phyloP scores from a whole-genome alignment of 1,284 basidiomycete species.

The Thecaphora thlaspeos region DNA sequence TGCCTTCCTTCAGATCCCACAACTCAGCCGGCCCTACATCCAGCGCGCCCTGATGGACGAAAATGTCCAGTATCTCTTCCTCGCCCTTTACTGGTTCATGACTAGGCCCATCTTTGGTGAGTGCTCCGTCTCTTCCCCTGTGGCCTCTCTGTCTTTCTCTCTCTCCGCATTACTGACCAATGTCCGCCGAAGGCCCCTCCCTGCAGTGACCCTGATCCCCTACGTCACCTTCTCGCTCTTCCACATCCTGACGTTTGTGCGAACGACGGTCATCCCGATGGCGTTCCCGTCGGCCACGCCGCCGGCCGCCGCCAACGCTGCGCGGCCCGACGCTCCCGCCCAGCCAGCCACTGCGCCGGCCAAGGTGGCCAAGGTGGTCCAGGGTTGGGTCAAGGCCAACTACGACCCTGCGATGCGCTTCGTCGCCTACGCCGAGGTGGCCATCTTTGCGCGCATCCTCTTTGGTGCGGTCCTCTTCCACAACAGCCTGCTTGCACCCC shows the following conservation, averaged over 20 bases:
- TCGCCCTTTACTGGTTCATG: slow-evolving; percentile 58
- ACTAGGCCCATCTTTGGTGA: slow-evolving; percentile 54
- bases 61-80: slow-evolving; percentile 57
- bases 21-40: slow-evolving; percentile 53
- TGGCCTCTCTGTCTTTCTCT: too few species aligned
- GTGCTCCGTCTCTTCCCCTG: too few species aligned
- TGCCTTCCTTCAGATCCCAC: slow-evolving; percentile 45
- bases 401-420: slow-evolving; percentile 59
- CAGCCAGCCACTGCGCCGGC: slow-evolving; percentile 32
- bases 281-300: slow-evolving; percentile 34
- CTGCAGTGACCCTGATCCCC: slow-evolving; percentile 54
- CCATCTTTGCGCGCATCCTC: slow-evolving; percentile 54
- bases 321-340: slow-evolving; percentile 6
- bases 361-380: slow-evolving; percentile 51
- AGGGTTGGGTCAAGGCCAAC: slow-evolving; percentile 57
- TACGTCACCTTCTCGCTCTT: slow-evolving; percentile 58
- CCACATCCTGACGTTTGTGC: slow-evolving; percentile 54
- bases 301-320: slow-evolving; percentile 16
- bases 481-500: slow-evolving; percentile 52
- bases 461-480: slow-evolving; percentile 53
- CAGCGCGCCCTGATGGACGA: slow-evolving; percentile 58
- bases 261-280: slow-evolving; percentile 48
- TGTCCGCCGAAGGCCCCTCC: too few species aligned
- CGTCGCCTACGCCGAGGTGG: slow-evolving; percentile 56
- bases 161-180: too few species aligned